Conservation (phyloP, 164 flowering plant species). For the Umbilicus rupestris region DNA sequence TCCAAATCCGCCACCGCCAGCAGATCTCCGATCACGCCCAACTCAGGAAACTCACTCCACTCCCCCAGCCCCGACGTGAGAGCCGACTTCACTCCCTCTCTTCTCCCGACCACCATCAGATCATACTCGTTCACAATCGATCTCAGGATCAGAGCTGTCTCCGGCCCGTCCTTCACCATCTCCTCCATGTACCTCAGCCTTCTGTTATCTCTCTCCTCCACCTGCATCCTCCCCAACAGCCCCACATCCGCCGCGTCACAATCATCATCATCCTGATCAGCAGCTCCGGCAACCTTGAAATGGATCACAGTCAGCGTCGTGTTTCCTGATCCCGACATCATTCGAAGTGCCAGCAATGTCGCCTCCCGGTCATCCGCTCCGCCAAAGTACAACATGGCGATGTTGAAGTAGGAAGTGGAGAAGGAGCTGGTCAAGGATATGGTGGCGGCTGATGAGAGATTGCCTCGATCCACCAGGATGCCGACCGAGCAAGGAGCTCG, state of each 20-base stretch:
- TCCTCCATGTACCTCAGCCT: conserved; percentile 16
- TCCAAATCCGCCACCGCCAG: conserved; percentile 23
- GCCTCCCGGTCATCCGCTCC: conserved; percentile 12
- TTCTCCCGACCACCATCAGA: conserved; percentile 28
- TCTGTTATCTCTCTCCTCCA: neutral
- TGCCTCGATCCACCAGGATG: conserved; percentile 2
- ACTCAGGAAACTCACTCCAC: conserved; percentile 33
- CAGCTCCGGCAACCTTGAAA: neutral
- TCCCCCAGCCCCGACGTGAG: conserved; percentile 22
- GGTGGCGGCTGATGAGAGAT: neutral
- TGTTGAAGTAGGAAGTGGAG: neutral
- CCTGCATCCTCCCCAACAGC: conserved; percentile 11
- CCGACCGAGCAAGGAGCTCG: conserved; percentile 12
- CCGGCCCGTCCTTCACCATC: conserved; percentile 23
- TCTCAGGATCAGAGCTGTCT: conserved; percentile 19
- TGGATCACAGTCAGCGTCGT: conserved; percentile 4
- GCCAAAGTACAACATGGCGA: conserved; percentile 9
- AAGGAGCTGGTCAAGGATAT: neutral
- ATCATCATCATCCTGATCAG: neutral
- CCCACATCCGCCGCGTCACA: conserved; percentile 5
- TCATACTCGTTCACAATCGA: conserved; percentile 18
- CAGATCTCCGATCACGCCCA: conserved; percentile 31
- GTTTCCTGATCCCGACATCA: neutral
- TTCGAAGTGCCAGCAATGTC: neutral
- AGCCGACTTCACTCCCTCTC: conserved; percentile 11